phyloP scores from a whole-genome alignment of 2,329 filamentous ascomycete species.

The Colletotrichum ledebouriae region DNA sequence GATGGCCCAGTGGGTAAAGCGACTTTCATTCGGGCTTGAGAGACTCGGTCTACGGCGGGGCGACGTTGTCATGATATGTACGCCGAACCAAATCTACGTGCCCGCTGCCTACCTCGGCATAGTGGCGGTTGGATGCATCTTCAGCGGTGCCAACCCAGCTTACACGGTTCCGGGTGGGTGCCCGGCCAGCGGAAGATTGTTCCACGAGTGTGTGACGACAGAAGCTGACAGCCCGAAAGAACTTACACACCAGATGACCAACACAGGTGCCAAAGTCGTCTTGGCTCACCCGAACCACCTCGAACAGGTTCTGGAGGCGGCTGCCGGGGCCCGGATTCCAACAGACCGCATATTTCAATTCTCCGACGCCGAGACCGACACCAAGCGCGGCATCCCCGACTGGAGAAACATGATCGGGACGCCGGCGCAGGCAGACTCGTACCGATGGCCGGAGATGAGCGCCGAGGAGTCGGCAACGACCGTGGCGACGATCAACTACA shows the following conservation, averaged over 20 bases:
- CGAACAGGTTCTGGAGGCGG: conserved; percentile 58
- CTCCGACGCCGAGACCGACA: conserved; percentile 54
- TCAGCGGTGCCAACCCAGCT: conserved; percentile 67
- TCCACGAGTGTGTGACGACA: neutral
- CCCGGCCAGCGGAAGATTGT: conserved; percentile 33
- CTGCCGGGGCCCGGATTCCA: conserved; percentile 56
- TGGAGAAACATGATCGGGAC: conserved; percentile 57
- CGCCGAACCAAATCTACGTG: conserved; percentile 68
- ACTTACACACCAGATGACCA: conserved; percentile 64
- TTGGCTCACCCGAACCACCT: conserved; percentile 63
- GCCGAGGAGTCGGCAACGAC: conserved; percentile 51
- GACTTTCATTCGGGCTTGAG: conserved; percentile 63
- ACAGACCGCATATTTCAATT: conserved; percentile 62
- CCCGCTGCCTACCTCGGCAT: conserved; percentile 67
- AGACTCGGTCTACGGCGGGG: conserved; percentile 59
- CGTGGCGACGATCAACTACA: conserved; percentile 63
- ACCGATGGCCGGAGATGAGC: conserved; percentile 57
- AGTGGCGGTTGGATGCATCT: conserved; percentile 65
- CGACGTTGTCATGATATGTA: conserved; percentile 67
- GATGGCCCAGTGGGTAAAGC: conserved; percentile 63
- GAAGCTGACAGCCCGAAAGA: conserved; percentile 54
- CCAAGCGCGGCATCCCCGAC: conserved; percentile 53
- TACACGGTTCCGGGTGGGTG: conserved; percentile 61
- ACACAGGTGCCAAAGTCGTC: conserved; percentile 63
- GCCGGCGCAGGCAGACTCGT: conserved; percentile 49